phyloP scores from a whole-genome alignment of 257 asterid species.

The Nicotiana otophora region DNA sequence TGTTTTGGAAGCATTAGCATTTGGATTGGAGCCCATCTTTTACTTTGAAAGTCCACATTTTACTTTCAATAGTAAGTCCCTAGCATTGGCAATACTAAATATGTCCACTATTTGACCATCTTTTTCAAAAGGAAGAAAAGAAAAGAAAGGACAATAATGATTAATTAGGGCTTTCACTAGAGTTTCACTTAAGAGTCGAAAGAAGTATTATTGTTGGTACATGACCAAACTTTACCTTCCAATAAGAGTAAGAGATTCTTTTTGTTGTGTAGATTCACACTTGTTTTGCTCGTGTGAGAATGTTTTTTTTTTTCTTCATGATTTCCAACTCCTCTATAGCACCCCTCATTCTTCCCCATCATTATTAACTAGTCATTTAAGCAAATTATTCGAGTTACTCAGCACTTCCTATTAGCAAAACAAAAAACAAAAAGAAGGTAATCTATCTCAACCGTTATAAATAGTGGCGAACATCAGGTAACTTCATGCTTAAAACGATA shows the following conservation, averaged over 20 bases:
- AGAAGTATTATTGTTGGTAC: constrained; percentile 8
- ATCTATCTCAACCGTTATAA: too few species aligned
- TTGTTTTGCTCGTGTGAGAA: constrained; percentile 5
- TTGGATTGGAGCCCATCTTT: background rate
- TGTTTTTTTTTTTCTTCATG: background rate
- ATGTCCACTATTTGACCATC: background rate
- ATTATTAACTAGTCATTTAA: too few species aligned
- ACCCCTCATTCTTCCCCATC: too few species aligned
- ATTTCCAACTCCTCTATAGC: background rate
- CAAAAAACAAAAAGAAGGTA: too few species aligned
- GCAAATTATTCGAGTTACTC: too few species aligned
- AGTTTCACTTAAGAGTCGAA: background rate
- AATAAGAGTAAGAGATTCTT: background rate
- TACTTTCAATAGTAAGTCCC: background rate
- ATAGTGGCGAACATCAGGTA: background rate
- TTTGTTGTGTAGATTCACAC: background rate
- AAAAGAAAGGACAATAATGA: constrained; percentile 1
- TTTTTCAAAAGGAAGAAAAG: background rate
- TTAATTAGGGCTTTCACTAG: background rate
- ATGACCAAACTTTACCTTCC: background rate
- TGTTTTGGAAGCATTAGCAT: constrained; percentile 15
- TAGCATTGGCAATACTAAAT: constrained; percentile 7
- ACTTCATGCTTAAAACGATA: background rate
- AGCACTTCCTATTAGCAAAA: too few species aligned
- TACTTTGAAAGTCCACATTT: background rate